Base-by-base conservation (phyloP, 2,329 filamentous ascomycete genomes). In the Colletotrichum phormii region DNA sequence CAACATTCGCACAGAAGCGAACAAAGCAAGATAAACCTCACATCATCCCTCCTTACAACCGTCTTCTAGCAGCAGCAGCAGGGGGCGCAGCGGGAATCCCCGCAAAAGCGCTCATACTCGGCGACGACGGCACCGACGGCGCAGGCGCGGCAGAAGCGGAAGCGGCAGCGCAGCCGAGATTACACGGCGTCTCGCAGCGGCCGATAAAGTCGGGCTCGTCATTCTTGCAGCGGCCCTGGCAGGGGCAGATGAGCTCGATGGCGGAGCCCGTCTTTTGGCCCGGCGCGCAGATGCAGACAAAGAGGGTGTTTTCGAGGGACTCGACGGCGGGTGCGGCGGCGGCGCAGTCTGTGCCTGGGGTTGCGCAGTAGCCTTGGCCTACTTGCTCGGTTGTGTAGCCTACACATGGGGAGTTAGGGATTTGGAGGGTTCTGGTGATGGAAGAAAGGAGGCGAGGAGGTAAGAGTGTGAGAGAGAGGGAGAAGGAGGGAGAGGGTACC, bases 131-230 rank as follows among this genome's bases (percentile, higher is more conserved):
- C 26, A 26, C 26, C 4, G 26, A 26, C 26, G 67, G 4, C 33
- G n/a, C n/a, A n/a, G 33, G 37, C 37, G 37, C 37, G 5, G 13
- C 13, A 8, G 35, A 37, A 37, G 35, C 60, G n/a, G 26, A 26
- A 6, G 61, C 42, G 24, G 64, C 33, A 5, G 63, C 37, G 78
- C 83, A 31, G 77, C 84, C 67, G 79, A 84, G 73, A 65, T 78
- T 51, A 59, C 82, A 84, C 1, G 83, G 83, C 60, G 77, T 80
- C 73, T 81, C 80, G 71, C 83, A 84, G 22, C 83, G 79, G 55
- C 82, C 83, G 72, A 83, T 78, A 58, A 78, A 84, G 64, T 84
- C 83, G 0, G 83, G 83, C 12, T 78, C 79, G 63, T 82, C 77
- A 49, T 83, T 82, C 49, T 84, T 77, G 70, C 83, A 84, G 66